Percentiles rank a stretch among this genome's conserved stretches.
Evolutionary conservation across 495 filamentous ascomycete species (phyloP).

Genomic region (Xylaria sp.): DNA sequence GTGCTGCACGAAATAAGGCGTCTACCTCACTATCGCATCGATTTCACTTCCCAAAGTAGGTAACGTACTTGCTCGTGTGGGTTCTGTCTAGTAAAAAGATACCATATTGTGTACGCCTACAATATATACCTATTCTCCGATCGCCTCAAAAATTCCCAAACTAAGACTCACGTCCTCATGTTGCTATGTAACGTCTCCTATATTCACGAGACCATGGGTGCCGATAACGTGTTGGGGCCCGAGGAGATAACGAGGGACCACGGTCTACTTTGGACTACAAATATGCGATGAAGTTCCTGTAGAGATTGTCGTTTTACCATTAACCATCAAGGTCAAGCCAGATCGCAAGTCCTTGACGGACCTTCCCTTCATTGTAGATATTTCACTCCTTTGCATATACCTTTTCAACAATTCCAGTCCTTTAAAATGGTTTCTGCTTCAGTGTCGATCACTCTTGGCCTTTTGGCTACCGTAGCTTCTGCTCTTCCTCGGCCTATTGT

Average conservation of each 20-base stretch:
- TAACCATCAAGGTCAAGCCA: conserved; percentile 20
- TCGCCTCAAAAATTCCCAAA: conserved; percentile 22
- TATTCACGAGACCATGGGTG: neutral
- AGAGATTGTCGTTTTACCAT: neutral
- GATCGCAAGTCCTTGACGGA: conserved; percentile 30
- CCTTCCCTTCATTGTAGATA: conserved; percentile 26
- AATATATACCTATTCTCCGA: conserved; percentile 1
- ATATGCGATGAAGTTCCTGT: conserved; percentile 16
- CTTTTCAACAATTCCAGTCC: conserved; percentile 5
- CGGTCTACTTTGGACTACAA: conserved; percentile 14
- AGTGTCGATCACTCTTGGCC: conserved; percentile 14
- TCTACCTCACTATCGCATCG: neutral
- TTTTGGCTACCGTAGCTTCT: conserved; percentile 20
- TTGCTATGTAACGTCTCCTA: conserved; percentile 27
- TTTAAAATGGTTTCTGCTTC: conserved; percentile 26
- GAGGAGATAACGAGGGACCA: neutral
- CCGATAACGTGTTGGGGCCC: neutral
- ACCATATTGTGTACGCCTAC: neutral
- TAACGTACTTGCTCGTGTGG: neutral
- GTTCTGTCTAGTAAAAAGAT: neutral
- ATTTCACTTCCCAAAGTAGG: conserved; percentile 22
- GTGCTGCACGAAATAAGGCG: conserved; percentile 8
- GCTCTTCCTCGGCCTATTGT: conserved; percentile 20
- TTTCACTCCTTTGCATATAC: conserved; percentile 21
- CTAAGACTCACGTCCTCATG: conserved; percentile 11